Evolutionary conservation across 1,284 basidiomycete species (phyloP).

Genomic region (Gastroboletus turbinatus): DNA sequence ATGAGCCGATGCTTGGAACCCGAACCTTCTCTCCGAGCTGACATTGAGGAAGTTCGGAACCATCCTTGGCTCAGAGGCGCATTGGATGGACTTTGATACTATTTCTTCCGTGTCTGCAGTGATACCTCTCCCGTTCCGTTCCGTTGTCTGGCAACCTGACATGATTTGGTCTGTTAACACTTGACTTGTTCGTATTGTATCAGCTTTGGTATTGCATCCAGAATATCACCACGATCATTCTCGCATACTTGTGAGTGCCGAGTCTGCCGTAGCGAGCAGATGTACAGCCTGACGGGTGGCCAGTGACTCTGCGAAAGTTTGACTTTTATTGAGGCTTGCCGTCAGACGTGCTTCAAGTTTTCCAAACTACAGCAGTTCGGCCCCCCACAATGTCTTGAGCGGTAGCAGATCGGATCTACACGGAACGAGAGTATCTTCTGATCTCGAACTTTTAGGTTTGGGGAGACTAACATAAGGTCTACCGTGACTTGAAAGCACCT

Average conservation of each 20-base stretch:
- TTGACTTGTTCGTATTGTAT: slow-evolving; percentile 21
- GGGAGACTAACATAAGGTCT: not conserved
- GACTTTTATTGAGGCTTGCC: not conserved
- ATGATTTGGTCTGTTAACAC: slow-evolving; percentile 11
- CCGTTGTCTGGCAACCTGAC: not conserved
- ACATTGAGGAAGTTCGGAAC: slow-evolving; percentile 67
- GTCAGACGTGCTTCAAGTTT: too few relatives aligned
- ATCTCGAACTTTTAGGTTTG: not conserved
- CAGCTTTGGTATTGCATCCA: slow-evolving; percentile 1
- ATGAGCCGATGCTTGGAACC: slow-evolving; percentile 76
- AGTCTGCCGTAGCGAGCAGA: not conserved
- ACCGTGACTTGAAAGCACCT: not conserved
- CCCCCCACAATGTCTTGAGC: not conserved
- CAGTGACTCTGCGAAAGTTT: not conserved
- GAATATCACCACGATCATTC: not conserved
- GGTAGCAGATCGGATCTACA: too few relatives aligned
- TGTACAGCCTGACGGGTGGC: not conserved
- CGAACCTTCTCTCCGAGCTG: slow-evolving; percentile 64
- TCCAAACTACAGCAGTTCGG: not conserved
- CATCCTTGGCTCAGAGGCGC: slow-evolving; percentile 69
- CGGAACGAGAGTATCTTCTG: not conserved
- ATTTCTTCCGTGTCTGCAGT: not conserved
- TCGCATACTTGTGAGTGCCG: not conserved
- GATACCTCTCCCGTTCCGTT: slow-evolving; percentile 9
- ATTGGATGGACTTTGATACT: slow-evolving; percentile 21